Percentiles rank a stretch among this genome's conserved stretches.
phyloP scores from a whole-genome alignment of 495 filamentous ascomycete species.

The Penicillium chermesinum region DNA sequence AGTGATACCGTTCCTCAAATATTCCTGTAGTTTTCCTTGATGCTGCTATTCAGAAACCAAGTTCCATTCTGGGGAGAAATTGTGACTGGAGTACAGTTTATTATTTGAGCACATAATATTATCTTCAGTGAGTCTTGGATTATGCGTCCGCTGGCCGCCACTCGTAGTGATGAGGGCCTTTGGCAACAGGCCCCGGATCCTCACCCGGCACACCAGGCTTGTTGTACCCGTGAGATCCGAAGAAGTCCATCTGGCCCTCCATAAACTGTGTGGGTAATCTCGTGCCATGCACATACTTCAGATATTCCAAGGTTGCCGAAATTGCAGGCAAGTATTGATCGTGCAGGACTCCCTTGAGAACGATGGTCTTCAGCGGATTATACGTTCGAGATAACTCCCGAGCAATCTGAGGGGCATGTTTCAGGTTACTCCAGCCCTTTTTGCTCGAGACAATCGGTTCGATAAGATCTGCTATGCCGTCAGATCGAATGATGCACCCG shows the following conservation, averaged over 20 bases:
- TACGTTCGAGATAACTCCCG: conserved; percentile 49
- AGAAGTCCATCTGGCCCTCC: conserved; percentile 72
- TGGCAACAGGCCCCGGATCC: conserved; percentile 35
- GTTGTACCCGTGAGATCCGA: conserved; percentile 65
- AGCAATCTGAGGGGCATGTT: conserved; percentile 46
- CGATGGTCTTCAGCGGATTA: conserved; percentile 51
- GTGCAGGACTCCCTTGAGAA: conserved; percentile 49
- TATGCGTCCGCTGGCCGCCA: conserved; percentile 15
- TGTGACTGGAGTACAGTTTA: too few relatives aligned
- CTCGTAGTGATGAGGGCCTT: conserved; percentile 40
- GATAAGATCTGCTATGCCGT: conserved; percentile 58
- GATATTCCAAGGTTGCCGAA: conserved; percentile 60
- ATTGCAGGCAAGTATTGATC: conserved; percentile 62
- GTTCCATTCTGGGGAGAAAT: too few relatives aligned
- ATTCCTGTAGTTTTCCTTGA: too few relatives aligned
- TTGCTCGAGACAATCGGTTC: conserved; percentile 31
- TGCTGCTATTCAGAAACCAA: too few relatives aligned
- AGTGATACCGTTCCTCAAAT: too few relatives aligned
- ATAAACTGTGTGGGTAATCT: conserved; percentile 62
- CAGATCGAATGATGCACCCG: conserved; percentile 70
- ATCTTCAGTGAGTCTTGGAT: too few relatives aligned
- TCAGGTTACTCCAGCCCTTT: conserved; percentile 30
- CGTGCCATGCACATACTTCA: conserved; percentile 57
- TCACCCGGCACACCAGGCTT: conserved; percentile 36
- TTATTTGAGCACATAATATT: too few relatives aligned